Base-by-base conservation (phyloP, 345 rosid genomes). In the Aquilaria malaccensis region DNA sequence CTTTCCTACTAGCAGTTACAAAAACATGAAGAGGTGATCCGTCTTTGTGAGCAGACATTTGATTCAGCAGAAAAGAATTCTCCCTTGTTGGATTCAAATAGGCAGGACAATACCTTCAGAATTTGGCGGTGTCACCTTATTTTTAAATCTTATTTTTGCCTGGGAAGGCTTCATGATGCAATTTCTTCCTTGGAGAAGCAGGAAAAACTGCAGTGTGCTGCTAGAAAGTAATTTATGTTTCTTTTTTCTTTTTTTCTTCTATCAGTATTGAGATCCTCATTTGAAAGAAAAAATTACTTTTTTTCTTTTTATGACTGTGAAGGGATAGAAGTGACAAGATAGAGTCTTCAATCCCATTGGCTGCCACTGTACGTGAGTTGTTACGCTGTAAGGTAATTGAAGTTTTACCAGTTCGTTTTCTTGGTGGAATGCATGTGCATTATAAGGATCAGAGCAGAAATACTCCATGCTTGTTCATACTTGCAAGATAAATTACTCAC, bases 91-190 rank as follows among this genome's bases (percentile, higher is more conserved):
- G 59, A 68, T 67, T 53, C 76, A 51, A 51, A 59, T 69, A 56
- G 71, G 33, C 74, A 71, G 69, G 84, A 73, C 65, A 60, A 73
- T 29, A 73, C 74, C 54, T 84, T 77, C 61, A 72, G 77, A 76
- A 58, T 80, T 57, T 94, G 96, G 99, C 85, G 86, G 53, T 81
- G 81, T 64, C 61, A 68, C 61, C 64, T 86, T 69, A 79, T 79
- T 64, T 76, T 88, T 68, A 88, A 80, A 70, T 94, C 97, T 59
- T 80, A 85, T 68, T 88, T 90, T 75, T 68, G 79, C 54, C 77
- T 86, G 65, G 99, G 99, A 77, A 88, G 65, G 82, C 95, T 91
- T 58, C 97, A 88, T 78, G 96, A 90, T 67, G 97, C 91, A 45
- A 75, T 82, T 67, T 71, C 73, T 67, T 81, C 81, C 51, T 72